phyloP scores from a whole-genome alignment of 352 stramenopile genomes.

The Pseudoperonospora humuli region DNA sequence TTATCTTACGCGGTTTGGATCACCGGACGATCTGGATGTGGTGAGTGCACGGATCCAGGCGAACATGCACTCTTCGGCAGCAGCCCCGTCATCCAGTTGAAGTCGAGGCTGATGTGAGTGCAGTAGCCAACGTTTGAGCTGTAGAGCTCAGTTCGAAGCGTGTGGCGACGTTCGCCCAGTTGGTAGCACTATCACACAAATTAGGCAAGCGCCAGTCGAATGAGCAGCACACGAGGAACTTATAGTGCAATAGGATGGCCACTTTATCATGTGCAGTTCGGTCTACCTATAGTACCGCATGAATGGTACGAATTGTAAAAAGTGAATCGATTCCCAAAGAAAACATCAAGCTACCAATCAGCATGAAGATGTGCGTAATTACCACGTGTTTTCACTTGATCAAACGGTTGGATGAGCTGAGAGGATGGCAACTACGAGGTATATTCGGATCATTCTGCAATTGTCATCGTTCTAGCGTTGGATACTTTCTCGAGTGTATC shows the following conservation, averaged over 20 bases:
- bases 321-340: neutral
- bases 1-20: slow-evolving; percentile 62
- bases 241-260: neutral
- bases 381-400: neutral
- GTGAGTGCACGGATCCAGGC: slow-evolving; percentile 40
- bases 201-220: slow-evolving; percentile 10
- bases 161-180: slow-evolving; percentile 25
- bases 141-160: slow-evolving; percentile 26
- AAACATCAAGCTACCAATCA: too few species aligned
- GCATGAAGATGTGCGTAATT: neutral
- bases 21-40: slow-evolving; percentile 46
- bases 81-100: slow-evolving; percentile 24
- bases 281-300: slow-evolving; percentile 8
- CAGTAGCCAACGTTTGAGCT: slow-evolving; percentile 16
- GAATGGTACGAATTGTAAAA: neutral
- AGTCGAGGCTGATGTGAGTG: slow-evolving; percentile 6
- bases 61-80: slow-evolving; percentile 27
- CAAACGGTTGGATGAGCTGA: slow-evolving; percentile 17
- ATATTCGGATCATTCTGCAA: slow-evolving; percentile 18
- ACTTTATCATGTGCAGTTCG: slow-evolving; percentile 16
- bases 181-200: slow-evolving; percentile 6
- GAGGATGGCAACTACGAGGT: neutral
- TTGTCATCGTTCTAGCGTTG: slow-evolving; percentile 3
- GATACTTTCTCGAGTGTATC: neutral
- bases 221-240: slow-evolving; percentile 9